Evolutionary conservation across 1,139 yeast genomes (phyloP), one percentile per base, ranked within the genome.

Genomic region (Ogataea hybrid): DNA sequence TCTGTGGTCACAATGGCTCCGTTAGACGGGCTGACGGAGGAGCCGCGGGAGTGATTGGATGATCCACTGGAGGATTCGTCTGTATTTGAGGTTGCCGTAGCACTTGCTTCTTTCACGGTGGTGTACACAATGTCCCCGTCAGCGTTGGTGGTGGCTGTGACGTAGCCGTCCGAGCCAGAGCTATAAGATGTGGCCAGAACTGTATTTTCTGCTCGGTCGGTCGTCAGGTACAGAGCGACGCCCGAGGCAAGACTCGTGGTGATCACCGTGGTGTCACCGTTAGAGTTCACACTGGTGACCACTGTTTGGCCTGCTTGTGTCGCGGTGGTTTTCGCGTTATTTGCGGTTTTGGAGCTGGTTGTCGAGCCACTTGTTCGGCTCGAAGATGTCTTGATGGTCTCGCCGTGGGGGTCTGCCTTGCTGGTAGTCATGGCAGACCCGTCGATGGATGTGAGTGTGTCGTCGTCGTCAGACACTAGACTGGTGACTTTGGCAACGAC

Each of bases 201-300:
- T 4, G 32, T 14, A 22, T 22, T 31, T 18, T 37, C 41, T 9
- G 7, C 18, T 4, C 30, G 18, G 14, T 32, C 23, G 23, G 33
- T 38, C 21, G 41, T 37, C 10, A 5, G 15, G 20, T 18, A 25
- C 10, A 25, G 35, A 9, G n/a, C 27, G 8, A 31, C 35, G 11
- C 40, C 35, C 9, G 40, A 31, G 9, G 35, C 21, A 4, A 37
- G 32, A n/a, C 30, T 18, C 22, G 39, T 36, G 30, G 39, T 30
- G 14, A 37, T n/a, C 14, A 37, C 21, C n/a, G 30, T 14, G 23
- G 35, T 25, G 3, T 25, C 9, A 6, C 34, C 39, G 12, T 25
- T 18, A 8, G 39, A 30, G 12, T 17, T 14, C 17, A 30, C 18
- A 18, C 27, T 18, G 25, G 39, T 37, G 21, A 37, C 10, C 11